Percentiles rank a stretch among this genome's conserved stretches.
phyloP scores from a whole-genome alignment of 768 basidiomycete species.

The Mycena crocata region DNA sequence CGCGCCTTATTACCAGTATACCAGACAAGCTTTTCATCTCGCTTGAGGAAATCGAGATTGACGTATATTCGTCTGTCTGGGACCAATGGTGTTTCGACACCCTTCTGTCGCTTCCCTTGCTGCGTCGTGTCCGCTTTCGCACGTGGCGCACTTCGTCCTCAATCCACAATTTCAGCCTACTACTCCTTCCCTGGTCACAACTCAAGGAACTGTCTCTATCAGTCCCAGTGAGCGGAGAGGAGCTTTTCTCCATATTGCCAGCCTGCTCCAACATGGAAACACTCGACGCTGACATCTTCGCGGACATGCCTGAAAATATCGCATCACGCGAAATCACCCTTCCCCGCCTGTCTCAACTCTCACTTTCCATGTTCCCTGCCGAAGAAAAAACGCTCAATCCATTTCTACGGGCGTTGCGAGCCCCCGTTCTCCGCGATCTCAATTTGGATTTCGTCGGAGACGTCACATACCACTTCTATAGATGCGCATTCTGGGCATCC shows the following conservation, averaged over 20 bases:
- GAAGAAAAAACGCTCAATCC: not conserved
- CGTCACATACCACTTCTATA: not conserved
- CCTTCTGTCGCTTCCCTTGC: not conserved
- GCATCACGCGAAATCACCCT: not conserved
- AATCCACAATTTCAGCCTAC: not conserved
- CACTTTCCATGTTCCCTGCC: not conserved
- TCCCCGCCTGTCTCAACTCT: not conserved
- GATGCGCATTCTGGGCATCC: not conserved
- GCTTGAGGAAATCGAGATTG: slow-evolving; percentile 5
- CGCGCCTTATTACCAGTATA: not conserved
- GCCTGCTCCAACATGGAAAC: not conserved
- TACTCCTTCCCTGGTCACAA: not conserved
- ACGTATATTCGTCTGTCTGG: not conserved
- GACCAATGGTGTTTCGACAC: not conserved
- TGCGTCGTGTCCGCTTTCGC: not conserved
- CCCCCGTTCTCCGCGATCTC: not conserved
- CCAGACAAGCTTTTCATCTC: not conserved
- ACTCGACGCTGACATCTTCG: not conserved
- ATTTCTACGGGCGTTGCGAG: not conserved
- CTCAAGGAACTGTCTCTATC: not conserved
- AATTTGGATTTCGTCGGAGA: not conserved
- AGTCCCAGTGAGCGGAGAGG: not conserved
- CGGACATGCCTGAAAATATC: no score
- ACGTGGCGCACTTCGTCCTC: not conserved
- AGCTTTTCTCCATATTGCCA: not conserved